A percentile compares a stretch with the other conserved stretches of the same genome.
These are phyloP conservation scores for Naganishia kalamii DNA, from an alignment of 768 basidiomycete genomes.

Conservation along the genomic window DNA sequence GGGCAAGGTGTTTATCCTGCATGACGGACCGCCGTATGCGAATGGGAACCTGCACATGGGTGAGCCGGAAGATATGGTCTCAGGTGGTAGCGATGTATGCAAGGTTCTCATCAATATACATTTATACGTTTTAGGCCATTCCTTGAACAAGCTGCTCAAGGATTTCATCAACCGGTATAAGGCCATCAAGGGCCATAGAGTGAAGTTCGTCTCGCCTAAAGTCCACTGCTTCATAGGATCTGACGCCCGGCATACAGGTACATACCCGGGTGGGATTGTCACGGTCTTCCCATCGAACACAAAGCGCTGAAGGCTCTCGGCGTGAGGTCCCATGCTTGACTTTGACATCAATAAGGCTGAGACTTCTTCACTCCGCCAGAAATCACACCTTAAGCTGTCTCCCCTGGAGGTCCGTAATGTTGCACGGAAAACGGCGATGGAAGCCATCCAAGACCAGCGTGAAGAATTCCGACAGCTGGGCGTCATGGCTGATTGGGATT, in stretches of 20 bases:
- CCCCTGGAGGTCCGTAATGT: conserved; percentile 61
- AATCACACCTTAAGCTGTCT: conserved; percentile 60
- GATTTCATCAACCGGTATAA: conserved; percentile 90
- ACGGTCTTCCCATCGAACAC: conserved; percentile 93
- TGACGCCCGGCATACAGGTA: conserved; percentile 59
- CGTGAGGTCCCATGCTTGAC: conserved; percentile 46
- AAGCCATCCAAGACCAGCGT: conserved; percentile 68
- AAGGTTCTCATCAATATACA: not conserved
- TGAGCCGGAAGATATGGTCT: conserved; percentile 43
- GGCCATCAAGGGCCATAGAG: conserved; percentile 65
- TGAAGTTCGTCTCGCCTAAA: conserved; percentile 61
- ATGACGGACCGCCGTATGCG: conserved; percentile 96
- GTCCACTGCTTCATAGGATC: not conserved
- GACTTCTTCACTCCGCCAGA: conserved; percentile 11
- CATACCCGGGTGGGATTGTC: conserved; percentile 95
- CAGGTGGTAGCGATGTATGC: not conserved
- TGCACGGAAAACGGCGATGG: conserved; percentile 65
- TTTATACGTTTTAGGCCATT: conserved; percentile 64
- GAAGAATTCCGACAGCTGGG: conserved; percentile 73
- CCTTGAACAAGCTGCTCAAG: conserved; percentile 91
- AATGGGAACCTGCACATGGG: conserved; percentile 96
- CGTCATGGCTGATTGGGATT: conserved; percentile 85
- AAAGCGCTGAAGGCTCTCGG: conserved; percentile 75
- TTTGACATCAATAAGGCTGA: not conserved
- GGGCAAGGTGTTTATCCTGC: conserved; percentile 71